phyloP scores from a whole-genome alignment of 495 filamentous ascomycete species.

The Trichoderma asperelloides region DNA sequence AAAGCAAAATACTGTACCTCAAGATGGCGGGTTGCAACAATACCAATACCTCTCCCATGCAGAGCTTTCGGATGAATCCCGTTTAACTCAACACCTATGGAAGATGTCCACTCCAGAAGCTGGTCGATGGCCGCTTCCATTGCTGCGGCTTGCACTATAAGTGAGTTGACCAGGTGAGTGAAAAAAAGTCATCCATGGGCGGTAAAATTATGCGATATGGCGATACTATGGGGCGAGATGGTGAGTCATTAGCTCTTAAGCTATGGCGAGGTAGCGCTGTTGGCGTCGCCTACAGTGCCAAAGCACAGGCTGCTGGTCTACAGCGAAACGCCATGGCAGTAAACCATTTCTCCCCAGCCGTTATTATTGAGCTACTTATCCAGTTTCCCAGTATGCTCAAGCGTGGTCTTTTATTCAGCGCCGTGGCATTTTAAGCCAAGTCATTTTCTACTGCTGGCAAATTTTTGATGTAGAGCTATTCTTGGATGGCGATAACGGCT shows the following conservation, averaged over 20 bases:
- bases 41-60: conserved; percentile 61
- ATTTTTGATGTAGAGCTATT: no score
- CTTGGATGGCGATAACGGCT: no score
- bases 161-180: not conserved
- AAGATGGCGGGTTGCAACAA: conserved; percentile 57
- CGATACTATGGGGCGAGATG: not conserved
- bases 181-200: not conserved
- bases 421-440: no score
- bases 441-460: no score
- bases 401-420: no score
- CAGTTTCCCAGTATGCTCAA: no score
- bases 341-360: no score
- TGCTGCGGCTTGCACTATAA: not conserved
- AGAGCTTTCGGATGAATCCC: conserved; percentile 51
- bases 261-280: not conserved
- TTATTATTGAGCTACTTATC: no score
- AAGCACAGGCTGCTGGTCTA: not conserved
- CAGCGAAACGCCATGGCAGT: no score
- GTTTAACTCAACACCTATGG: conserved; percentile 47
- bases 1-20: conserved; percentile 37
- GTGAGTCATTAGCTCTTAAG: not conserved
- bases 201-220: not conserved
- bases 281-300: not conserved
- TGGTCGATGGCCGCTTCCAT: conserved; percentile 24
- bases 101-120: conserved; percentile 54